Conservation (phyloP, 163 green algal species). For the Prototheca cutis region DNA sequence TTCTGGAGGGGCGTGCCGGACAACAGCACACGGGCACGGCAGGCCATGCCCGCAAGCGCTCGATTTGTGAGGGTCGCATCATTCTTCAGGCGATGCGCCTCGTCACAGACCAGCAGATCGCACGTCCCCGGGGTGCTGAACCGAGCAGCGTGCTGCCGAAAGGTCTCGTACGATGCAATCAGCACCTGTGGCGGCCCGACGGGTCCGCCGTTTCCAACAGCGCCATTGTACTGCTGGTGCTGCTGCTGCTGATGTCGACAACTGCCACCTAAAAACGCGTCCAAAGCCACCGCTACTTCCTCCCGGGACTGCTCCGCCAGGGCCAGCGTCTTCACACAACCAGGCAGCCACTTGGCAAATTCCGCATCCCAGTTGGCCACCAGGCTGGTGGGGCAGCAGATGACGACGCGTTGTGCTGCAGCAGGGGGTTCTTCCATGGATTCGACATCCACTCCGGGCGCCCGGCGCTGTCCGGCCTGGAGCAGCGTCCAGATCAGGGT, state of each 20-base stretch:
- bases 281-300: conserved; percentile 70
- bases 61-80: conserved; percentile 90
- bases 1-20: conserved; percentile 97
- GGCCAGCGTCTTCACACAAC: conserved; percentile 59
- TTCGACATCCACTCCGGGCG: conserved; percentile 33
- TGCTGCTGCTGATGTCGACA: no score
- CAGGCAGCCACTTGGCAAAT: conserved; percentile 90
- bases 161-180: conserved; percentile 95
- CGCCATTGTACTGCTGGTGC: no score
- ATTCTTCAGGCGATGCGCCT: conserved; percentile 97
- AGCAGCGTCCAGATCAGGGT: conserved; percentile 93
- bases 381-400: conserved; percentile 93
- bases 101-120: conserved; percentile 97
- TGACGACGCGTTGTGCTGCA: conserved; percentile 78
- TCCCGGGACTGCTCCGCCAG: conserved; percentile 82
- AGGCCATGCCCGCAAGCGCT: conserved; percentile 70
- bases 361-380: conserved; percentile 97
- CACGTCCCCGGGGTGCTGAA: conserved; percentile 59
- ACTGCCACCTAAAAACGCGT: no score
- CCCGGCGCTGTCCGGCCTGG: conserved; percentile 12
- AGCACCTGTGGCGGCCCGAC: conserved; percentile 48
- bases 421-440: no score
- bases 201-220: no score
- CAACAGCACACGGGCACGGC: conserved; percentile 83
- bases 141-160: conserved; percentile 72